Evolutionary conservation across 2,329 filamentous ascomycete species (phyloP), one percentile per base, ranked within the genome.

Genomic region (Arthrobotrys sphaeroides): DNA sequence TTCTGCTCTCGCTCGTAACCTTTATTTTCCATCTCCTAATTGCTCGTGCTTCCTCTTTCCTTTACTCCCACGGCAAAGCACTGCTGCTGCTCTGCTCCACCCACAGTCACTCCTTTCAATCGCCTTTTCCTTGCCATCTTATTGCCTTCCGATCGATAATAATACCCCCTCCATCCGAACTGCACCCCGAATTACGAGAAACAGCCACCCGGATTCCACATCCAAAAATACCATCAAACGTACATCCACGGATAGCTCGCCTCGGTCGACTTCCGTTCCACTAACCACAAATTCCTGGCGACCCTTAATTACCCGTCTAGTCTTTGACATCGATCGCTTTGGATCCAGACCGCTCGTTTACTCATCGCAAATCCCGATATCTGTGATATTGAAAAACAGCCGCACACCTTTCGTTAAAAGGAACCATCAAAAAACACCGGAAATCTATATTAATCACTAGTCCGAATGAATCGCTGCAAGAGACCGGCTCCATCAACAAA

Each of bases 401-500:
- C 40, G 9, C 7, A 10, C 40, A 12, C 40, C 40, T 43, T 43
- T 12, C 2, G 16, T 6, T 18, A 22, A 43, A 43, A 18, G 36
- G n/a, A 40, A 40, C 3, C n/a, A n/a, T 13, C 18, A 18, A 20
- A 45, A 10, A 45, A 5, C n/a, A 20, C 6, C 6, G 33, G 26
- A 51, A 33, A 36, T 43, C 40, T 47, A 40, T n/a, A 18, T 43
- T 22, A 47, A 73, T 53, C 22, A 64, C 55, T 55, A 53, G 64
- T 69, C 72, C 72, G 72, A 69, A 75, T 75, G 72, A 75, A 69
- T 75, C 64, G 57, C 64, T 69, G 72, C 72, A 75, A 69, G 59
- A 49, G 59, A 75, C 60, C 26, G 47, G 16, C 57, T 40, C 28
- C 28, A 69, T 20, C 31, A 40, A 33, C 51, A 38, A 53, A 18